Base-by-base conservation (phyloP, 2,329 filamentous ascomycete species). In the Laburnicola sp. region DNA sequence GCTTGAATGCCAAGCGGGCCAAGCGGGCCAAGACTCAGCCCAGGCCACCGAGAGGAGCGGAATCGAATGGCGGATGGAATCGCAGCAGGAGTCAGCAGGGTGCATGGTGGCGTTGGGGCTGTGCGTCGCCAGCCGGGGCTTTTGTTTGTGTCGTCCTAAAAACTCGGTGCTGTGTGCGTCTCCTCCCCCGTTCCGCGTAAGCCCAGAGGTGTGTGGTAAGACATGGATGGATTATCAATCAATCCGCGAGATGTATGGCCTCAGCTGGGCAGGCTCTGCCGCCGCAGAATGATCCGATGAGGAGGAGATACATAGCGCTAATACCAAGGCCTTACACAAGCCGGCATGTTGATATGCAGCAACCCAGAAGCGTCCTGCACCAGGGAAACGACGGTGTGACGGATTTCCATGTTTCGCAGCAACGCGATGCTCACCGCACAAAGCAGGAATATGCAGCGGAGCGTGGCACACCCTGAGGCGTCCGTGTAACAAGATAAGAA, bases 41-140 rank as follows among this genome's bases (percentile, higher is more conserved):
- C 37, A 45, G 43, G 43, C 7, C 16, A 45, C 25, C 25, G 43
- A 34, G 43, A 45, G 43, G 43, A 38, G 43, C 43, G 43, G 43
- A 45, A 45, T 45, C 43, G 43, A 45, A 45, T 45, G 11, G 43
- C 43, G 43, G 43, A 45, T 26, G 10, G 32, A 7, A 16, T 26
- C 34, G 16, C 32, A 27, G 43, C n/a, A n/a, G n/a, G n/a, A n/a
- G n/a, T n/a, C n/a, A 37, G 32, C 32, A 45, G 34, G 23, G 16
- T 38, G 43, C 34, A 38, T 22, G 26, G 31, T 37, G 34, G 43
- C 34, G 43, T 45, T 38, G 43, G 43, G 43, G 43, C 43, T 45
- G 43, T 45, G 43, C 43, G 7, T 30, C 28, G 26, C 8, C 4
- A 41, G 23, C 25, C 21, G 25, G 38, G 21, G 38, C 6, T 30